Evolutionary conservation across 352 stramenopile genomes (phyloP), one percentile per base, ranked within the genome.

Genomic region (Phytophthora nicotianae): DNA sequence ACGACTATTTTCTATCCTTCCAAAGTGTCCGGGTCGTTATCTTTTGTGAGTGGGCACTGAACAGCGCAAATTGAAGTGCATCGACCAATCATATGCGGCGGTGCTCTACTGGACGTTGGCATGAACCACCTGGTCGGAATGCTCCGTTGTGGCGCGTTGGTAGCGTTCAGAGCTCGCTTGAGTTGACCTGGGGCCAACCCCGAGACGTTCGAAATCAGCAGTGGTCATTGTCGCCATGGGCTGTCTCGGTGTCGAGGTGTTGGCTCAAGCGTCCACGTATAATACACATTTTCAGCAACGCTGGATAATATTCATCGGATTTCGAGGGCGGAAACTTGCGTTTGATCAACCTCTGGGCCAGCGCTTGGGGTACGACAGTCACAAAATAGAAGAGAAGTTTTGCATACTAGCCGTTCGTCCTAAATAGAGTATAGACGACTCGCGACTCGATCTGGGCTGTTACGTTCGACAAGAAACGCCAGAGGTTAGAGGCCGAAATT

Each of bases 371-470:
- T 33, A 74, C 66, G 66, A 50, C 61, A 74, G 66, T 43, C 27
- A 54, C 23, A 74, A 73, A 68, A 74, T 74, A 70, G 66, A 74
- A 71, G 46, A 43, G 20, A 62, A 64, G 8, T 23, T 55, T 45
- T 29, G 51, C 47, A 50, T 48, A 52, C 48, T 56, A 62, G 60
- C 59, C 58, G 53, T 70, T 68, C 38, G 32, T 42, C 21, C 62
- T 65, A 71, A 67, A 60, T 70, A 53, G 55, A 62, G 63, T 38
- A 58, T 27, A 61, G 23, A 58, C 51, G 27, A 27, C 21, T 54
- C 26, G 32, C 51, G 27, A 27, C 21, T 54, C 24, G 40, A 43
- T 48, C 53, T 27, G 50, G 24, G 29, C 62, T 68, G 62, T 75
- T 68, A 72, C 61, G 35, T 35, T 33, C 56, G 38, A 68, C 46